Percentiles rank a stretch among this genome's conserved stretches.
These are phyloP conservation scores for Penicillium sp. DNA, from an alignment of 2,329 filamentous ascomycete species.

Conservation along the genomic window DNA sequence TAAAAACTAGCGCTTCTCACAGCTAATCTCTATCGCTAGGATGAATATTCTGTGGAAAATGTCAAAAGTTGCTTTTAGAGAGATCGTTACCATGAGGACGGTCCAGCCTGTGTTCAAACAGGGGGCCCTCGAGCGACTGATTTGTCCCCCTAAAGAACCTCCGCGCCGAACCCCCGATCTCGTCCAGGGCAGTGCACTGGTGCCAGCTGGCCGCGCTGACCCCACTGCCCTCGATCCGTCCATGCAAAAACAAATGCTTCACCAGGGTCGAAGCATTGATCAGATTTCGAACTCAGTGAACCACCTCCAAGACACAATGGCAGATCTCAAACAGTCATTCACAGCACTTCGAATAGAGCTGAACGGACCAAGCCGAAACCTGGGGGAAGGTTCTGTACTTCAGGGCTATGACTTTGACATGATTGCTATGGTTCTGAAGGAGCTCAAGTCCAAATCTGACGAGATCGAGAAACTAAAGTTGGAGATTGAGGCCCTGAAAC, in stretches of 20 bases:
- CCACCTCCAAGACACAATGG: conserved; percentile 41
- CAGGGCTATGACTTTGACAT: conserved; percentile 34
- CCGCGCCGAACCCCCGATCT: conserved; percentile 18
- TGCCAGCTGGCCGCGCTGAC: conserved; percentile 20
- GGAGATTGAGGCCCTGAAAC: conserved; percentile 39
- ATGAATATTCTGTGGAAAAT: conserved; percentile 42
- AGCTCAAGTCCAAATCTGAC: conserved; percentile 39
- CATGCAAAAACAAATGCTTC: conserved; percentile 36
- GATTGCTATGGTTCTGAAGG: conserved; percentile 39
- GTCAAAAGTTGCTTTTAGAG: conserved; percentile 39
- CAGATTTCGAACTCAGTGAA: conserved; percentile 41
- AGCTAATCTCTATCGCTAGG: conserved; percentile 18
- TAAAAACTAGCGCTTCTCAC: neutral
- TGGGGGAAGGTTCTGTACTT: conserved; percentile 19
- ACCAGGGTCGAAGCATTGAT: conserved; percentile 38
- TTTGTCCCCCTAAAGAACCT: conserved; percentile 26
- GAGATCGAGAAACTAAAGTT: conserved; percentile 40
- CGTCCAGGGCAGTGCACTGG: conserved; percentile 24
- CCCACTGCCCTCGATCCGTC: conserved; percentile 18
- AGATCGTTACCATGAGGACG: conserved; percentile 41
- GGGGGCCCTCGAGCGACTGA: conserved; percentile 31
- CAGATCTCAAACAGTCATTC: conserved; percentile 40
- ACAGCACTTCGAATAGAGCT: conserved; percentile 38
- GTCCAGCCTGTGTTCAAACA: conserved; percentile 37
- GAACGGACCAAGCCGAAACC: conserved; percentile 28